Evolutionary conservation across 2,329 filamentous ascomycete species (phyloP).

Genomic region (Zymoseptoria ardabiliae): DNA sequence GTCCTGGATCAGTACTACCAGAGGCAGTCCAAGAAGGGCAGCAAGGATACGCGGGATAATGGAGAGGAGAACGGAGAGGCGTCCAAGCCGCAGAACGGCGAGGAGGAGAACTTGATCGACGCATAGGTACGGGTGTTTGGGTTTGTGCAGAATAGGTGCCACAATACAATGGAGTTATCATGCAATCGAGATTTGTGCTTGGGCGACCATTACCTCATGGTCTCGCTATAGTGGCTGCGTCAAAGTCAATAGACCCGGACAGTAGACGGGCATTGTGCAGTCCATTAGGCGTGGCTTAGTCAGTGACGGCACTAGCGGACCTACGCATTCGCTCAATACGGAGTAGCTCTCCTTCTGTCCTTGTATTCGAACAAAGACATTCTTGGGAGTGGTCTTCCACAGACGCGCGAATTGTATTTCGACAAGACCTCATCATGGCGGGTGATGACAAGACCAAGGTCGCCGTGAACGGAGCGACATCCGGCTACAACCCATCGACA

Average conservation of each 20-base stretch:
- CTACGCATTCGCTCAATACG: too few species aligned
- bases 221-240: too few species aligned
- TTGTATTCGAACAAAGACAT: too few species aligned
- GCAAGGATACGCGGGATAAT: slow-evolving; percentile 41
- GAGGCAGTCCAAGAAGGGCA: slow-evolving; percentile 36
- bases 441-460: slow-evolving; percentile 21
- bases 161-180: not conserved
- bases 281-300: too few species aligned
- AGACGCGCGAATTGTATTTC: not conserved
- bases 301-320: too few species aligned
- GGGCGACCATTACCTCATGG: too few species aligned
- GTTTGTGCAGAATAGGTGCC: not conserved
- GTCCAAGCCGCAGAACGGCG: slow-evolving; percentile 25
- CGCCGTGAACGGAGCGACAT: slow-evolving; percentile 37
- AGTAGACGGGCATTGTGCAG: too few species aligned
- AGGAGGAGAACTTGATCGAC: slow-evolving; percentile 23
- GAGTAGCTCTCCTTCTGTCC: too few species aligned
- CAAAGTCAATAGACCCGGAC: too few species aligned
- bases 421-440: slow-evolving; percentile 7
- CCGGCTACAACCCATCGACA: slow-evolving; percentile 31
- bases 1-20: slow-evolving; percentile 46
- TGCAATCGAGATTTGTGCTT: not conserved
- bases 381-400: too few species aligned
- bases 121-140: slow-evolving; percentile 9
- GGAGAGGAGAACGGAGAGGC: slow-evolving; percentile 23